Conservation (phyloP, 768 basidiomycete species). For the Leccinellum rugosiceps region DNA sequence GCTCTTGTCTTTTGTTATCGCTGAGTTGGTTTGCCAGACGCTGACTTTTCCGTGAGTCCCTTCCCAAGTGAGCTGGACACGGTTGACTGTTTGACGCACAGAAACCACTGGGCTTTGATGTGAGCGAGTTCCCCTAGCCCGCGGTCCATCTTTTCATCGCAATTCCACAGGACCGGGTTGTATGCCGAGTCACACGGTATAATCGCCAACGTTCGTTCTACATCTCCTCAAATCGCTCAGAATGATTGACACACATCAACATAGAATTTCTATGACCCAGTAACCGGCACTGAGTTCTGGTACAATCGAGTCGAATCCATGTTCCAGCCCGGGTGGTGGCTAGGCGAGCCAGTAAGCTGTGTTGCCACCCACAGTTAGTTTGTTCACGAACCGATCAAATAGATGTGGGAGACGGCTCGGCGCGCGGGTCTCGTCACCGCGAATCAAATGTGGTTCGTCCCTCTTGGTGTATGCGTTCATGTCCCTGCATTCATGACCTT, state of each 20-base stretch:
- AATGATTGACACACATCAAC: neutral
- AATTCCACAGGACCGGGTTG: conserved; percentile 74
- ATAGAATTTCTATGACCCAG: conserved; percentile 88
- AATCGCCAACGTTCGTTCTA: conserved; percentile 68
- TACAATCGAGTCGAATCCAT: conserved; percentile 62
- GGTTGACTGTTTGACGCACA: conserved; percentile 26
- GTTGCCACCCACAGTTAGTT: neutral
- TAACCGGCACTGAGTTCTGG: conserved; percentile 56
- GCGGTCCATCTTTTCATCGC: neutral
- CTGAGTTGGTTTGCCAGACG: conserved; percentile 45
- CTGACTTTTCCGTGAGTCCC: conserved; percentile 82
- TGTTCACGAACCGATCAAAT: neutral
- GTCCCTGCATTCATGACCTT: neutral
- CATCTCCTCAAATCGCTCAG: neutral
- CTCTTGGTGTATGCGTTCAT: neutral
- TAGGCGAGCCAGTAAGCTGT: conserved; percentile 79
- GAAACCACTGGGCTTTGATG: conserved; percentile 91
- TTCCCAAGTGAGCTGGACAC: neutral
- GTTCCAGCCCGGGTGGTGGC: conserved; percentile 79
- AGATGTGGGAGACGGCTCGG: conserved; percentile 91
- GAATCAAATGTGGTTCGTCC: conserved; percentile 85
- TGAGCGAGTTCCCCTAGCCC: conserved; percentile 29
- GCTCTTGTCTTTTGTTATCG: neutral
- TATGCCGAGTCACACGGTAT: conserved; percentile 91
- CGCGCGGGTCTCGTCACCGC: conserved; percentile 73